Conservation (phyloP, 306 rosid species). For the Urtica urens region DNA sequence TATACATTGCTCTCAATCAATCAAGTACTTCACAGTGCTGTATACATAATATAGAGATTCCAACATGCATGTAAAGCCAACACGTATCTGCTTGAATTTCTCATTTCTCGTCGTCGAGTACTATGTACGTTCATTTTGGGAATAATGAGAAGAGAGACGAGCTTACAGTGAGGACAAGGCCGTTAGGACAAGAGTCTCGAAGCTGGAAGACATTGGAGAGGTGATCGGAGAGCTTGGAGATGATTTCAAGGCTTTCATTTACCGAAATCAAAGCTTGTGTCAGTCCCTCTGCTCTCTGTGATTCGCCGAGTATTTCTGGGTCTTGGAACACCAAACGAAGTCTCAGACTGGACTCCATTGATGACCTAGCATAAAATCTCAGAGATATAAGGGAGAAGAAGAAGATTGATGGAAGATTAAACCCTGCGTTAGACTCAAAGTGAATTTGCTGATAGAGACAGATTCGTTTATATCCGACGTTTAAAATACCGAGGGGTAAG, state of each 20-base stretch:
- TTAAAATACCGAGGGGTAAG: too few species aligned
- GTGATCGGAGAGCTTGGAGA: constrained; percentile 51
- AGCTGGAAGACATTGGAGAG: constrained; percentile 42
- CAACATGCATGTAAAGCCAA: too few species aligned
- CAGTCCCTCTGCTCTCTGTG: constrained; percentile 51
- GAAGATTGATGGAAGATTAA: too few species aligned
- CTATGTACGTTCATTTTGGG: not conserved
- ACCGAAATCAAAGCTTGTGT: constrained; percentile 70
- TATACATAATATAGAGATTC: too few species aligned
- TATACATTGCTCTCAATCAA: too few species aligned
- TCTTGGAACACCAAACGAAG: constrained; percentile 61
- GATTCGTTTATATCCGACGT: too few species aligned
- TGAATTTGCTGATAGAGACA: too few species aligned
- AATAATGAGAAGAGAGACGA: not conserved
- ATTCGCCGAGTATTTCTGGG: constrained; percentile 29
- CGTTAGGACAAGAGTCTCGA: constrained; percentile 48
- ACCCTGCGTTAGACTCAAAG: too few species aligned
- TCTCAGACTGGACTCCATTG: constrained; percentile 36
- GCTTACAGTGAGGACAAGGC: constrained; percentile 62
- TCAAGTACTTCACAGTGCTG: too few species aligned
- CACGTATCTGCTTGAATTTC: too few species aligned
- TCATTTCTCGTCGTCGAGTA: not conserved
- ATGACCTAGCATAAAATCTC: too few species aligned
- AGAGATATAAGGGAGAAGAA: too few species aligned
- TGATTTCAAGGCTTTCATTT: constrained; percentile 49